Evolutionary conservation across 208 protist species (phyloP), one percentile per base, ranked within the genome.

Genomic region (Lotmaria passim): DNA sequence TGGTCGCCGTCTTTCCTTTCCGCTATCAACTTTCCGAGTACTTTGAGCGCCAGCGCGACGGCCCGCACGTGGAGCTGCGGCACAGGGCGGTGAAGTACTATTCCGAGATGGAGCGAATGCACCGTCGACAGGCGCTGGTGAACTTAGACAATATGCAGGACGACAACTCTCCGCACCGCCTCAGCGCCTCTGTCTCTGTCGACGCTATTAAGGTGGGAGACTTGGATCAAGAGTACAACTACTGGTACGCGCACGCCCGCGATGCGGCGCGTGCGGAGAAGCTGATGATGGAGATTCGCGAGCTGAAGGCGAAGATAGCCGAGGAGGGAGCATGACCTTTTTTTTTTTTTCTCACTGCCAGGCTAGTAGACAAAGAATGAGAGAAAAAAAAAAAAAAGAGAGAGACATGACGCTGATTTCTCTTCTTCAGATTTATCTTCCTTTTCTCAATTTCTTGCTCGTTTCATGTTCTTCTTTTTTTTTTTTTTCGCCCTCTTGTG

Each of bases 261-360:
- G 92, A 96, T 82, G 87, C 89, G 1, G 50, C 92, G 7, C 89
- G 92, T 11, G 87, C 92, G 26, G 87, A 94, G 79, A 93, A 95
- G 79, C 62, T 96, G 17, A 79, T 95, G 55, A 51, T 75, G 30
- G 92, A 96, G 72, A 84, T 96, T 34, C 73, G 67, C 23, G 89
- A 96, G 69, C 78, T 96, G 47, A 88, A 95, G 75, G 75, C 56
- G 31, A 88, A 85, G 80, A 72, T 91, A 21, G 70, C 70, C 5
- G 65, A 65, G 0, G 57, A 67, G 21, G 48, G 53, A 60, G 43
- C 14, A 47, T 47, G 15, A n/a, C 3, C 21, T 47, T 17, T 47
- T 12, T 12, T 24, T 51, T 30, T 51, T 51, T 24, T 15, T 51
- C 46, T 30, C 23, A 30, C 6, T 51, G 7, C 21, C 23, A 30